A percentile compares a stretch with the other conserved stretches of the same genome.
These are phyloP conservation scores for Vaccinium vitisidaea DNA, from an alignment of 148 eudicot species.

Conservation along the genomic window DNA sequence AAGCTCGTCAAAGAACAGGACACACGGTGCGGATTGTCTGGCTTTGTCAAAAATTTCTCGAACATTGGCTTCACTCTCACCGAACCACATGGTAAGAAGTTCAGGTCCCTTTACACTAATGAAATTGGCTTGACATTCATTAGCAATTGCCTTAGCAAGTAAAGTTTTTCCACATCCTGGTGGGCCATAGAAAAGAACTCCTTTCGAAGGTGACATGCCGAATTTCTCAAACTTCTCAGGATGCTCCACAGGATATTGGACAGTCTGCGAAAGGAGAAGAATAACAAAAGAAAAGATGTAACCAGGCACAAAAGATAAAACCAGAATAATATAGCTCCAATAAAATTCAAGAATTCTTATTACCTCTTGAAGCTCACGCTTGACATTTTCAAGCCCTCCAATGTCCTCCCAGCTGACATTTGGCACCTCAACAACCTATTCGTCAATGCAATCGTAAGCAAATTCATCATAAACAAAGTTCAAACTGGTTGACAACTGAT, in stretches of 20 bases:
- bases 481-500: background rate
- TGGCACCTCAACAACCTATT: conserved; percentile 48
- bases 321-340: background rate
- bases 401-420: conserved; percentile 44
- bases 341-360: background rate
- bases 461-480: background rate
- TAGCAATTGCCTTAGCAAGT: conserved; percentile 58
- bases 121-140: conserved; percentile 55
- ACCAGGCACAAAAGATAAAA: background rate
- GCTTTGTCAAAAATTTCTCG: conserved; percentile 61
- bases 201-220: conserved; percentile 53
- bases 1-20: conserved; percentile 53
- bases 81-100: conserved; percentile 62
- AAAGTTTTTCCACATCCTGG: conserved; percentile 48
- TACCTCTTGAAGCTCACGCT: conserved; percentile 49
- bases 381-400: conserved; percentile 47
- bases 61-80: conserved; percentile 63
- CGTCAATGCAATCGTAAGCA: background rate
- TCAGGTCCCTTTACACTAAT: conserved; percentile 55
- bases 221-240: conserved; percentile 50
- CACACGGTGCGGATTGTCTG: conserved; percentile 53
- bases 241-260: conserved; percentile 59
- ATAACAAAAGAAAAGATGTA: background rate
- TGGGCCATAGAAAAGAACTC: conserved; percentile 37
- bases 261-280: conserved; percentile 31